Evolutionary conservation across 1,284 basidiomycete genomes (phyloP), one percentile per base, ranked within the genome.

Genomic region (Papiliotrema fonsecae): DNA sequence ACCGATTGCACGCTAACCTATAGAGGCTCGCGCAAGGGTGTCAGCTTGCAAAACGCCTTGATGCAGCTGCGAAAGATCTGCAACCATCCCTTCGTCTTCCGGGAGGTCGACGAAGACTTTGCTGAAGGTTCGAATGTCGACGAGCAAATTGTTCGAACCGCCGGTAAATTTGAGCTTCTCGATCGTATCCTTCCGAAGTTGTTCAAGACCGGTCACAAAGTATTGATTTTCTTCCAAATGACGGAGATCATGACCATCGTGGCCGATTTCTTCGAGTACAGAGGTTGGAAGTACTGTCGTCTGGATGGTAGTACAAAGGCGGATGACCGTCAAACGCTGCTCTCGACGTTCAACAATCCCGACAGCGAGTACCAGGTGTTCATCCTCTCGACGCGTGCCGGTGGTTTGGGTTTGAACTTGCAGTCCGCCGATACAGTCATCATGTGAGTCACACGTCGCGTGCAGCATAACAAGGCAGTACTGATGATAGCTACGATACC

Each of bases 1-100:
- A 34, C 42, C 44, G 40, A 45, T 32, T 5, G 1, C 25, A 35
- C 13, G 55, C 52, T 55, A 52, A 59, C 31, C 46, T 52, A 31
- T 73, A 75, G 37, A 56, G 58, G 77, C 69, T 55, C 63, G 55
- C 60, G 61, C 47, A 62, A 61, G 39, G 55, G 57, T 47, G 56
- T 62, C 25, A 70, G 64, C 49, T 76, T 98, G 49, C 94, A 92
- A 73, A 99, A 99, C 64, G 92, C 96, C 72, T 83, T 99, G 49
- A 98, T 99, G 94, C 94, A 99, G 75, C 79, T 98, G 45, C 85
- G 94, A 57, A 99, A 98, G 79, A 97, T 99, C 56, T 97, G 94
- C 76, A 96, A 98, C 70, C 92, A 96, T 73, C 92, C 92, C 4
- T 96, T 90, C 80, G 79, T 97, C 52, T 97, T 98, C 72, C 86